phyloP scores from a whole-genome alignment of 1,139 yeast genomes.

The Wickerhamiella pararugosa region DNA sequence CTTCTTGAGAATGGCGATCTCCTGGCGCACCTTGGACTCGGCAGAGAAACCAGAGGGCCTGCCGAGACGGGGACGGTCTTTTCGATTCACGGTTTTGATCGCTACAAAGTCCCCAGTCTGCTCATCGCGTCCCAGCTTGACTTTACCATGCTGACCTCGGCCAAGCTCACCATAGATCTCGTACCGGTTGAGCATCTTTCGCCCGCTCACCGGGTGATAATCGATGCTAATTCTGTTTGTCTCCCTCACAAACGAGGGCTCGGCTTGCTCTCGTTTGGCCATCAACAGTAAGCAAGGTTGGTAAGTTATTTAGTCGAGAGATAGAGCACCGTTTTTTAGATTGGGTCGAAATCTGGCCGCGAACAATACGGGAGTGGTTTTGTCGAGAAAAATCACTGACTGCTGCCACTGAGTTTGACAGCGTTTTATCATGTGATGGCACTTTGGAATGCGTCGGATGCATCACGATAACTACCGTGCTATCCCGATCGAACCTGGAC shows the following conservation, averaged over 20 bases:
- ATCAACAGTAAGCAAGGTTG: no score
- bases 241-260: conserved; percentile 28
- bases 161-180: conserved; percentile 84
- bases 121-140: conserved; percentile 71
- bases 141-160: conserved; percentile 95
- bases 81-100: conserved; percentile 79
- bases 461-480: no score
- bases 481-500: no score
- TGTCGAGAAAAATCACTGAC: no score
- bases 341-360: no score
- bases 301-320: no score
- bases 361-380: no score
- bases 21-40: conserved; percentile 68
- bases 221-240: conserved; percentile 70
- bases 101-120: conserved; percentile 67
- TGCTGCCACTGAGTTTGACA: no score
- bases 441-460: no score
- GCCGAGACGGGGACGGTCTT: conserved; percentile 46
- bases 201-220: conserved; percentile 74
- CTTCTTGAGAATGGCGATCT: conserved; percentile 92
- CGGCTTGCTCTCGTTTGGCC: no score
- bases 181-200: conserved; percentile 77
- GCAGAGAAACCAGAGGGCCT: conserved; percentile 34
- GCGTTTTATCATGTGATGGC: no score
- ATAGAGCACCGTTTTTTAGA: no score